Evolutionary conservation across 768 basidiomycete species (phyloP).

Genomic region (Cystobasidium tubakii): DNA sequence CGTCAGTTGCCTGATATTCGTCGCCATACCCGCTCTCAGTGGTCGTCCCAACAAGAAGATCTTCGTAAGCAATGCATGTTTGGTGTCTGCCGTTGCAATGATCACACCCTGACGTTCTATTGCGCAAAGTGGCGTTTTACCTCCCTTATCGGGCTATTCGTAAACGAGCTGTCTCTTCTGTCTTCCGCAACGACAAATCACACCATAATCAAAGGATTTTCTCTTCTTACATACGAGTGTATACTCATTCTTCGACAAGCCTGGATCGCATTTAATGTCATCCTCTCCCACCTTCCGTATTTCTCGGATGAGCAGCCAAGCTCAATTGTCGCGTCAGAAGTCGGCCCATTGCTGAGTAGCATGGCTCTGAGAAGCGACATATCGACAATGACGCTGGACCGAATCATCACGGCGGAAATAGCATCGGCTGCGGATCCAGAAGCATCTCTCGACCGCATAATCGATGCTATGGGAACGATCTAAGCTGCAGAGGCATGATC

Average conservation of each 20-base stretch:
- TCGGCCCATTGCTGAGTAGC: neutral
- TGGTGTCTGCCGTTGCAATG: neutral
- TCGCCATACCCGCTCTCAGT: neutral
- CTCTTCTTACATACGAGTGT: conserved; percentile 9
- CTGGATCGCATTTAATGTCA: conserved; percentile 27
- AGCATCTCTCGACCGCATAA: conserved; percentile 5
- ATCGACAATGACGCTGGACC: neutral
- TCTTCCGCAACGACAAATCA: neutral
- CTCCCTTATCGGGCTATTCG: neutral
- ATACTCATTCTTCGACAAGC: conserved; percentile 17
- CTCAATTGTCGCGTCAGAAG: neutral
- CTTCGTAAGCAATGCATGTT: neutral
- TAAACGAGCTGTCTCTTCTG: conserved; percentile 12
- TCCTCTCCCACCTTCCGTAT: conserved; percentile 13
- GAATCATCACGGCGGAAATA: neutral
- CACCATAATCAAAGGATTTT: neutral
- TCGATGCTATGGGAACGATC: neutral
- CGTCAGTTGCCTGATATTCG: conserved; percentile 19
- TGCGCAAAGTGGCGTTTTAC: conserved; percentile 16
- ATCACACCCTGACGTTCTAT: neutral
- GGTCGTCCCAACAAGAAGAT: conserved; percentile 6
- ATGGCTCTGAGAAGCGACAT: conserved; percentile 25
- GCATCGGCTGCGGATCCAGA: neutral
- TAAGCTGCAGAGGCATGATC: neutral
- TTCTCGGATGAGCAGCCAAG: neutral